Evolutionary conservation across 805 yeast species (phyloP).

Genomic region (Yarrowia alimentaria): DNA sequence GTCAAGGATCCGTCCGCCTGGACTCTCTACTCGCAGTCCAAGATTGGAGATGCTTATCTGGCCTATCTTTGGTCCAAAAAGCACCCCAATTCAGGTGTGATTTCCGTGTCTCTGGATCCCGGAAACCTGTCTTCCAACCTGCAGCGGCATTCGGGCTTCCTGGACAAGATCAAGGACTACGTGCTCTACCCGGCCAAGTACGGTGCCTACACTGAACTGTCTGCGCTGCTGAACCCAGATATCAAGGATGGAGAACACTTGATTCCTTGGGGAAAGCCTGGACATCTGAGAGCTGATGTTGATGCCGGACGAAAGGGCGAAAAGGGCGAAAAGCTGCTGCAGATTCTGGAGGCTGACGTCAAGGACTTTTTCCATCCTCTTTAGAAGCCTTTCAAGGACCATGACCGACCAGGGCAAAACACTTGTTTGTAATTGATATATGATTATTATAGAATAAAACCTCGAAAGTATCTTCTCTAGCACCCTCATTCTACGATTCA

Average conservation of each 20-base stretch:
- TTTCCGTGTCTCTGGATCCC: conserved; percentile 45
- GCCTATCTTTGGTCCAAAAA: conserved; percentile 42
- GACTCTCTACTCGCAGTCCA: conserved; percentile 45
- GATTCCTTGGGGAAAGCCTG: conserved; percentile 48
- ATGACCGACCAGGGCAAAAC: too few species aligned
- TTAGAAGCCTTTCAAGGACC: too few species aligned
- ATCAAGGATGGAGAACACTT: conserved; percentile 43
- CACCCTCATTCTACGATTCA: too few species aligned
- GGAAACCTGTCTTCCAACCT: conserved; percentile 44
- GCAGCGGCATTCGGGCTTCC: conserved; percentile 34
- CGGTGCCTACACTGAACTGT: conserved; percentile 50
- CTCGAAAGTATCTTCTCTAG: too few species aligned
- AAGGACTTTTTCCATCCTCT: too few species aligned
- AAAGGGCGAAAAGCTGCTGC: conserved; percentile 41
- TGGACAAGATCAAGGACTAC: conserved; percentile 8
- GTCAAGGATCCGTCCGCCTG: conserved; percentile 27
- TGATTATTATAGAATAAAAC: too few species aligned
- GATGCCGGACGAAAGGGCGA: conserved; percentile 39
- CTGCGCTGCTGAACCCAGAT: conserved; percentile 46
- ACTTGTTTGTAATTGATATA: too few species aligned
- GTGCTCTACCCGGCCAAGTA: conserved; percentile 35
- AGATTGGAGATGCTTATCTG: conserved; percentile 45
- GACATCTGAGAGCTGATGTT: conserved; percentile 43
- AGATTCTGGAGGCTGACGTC: conserved; percentile 40
- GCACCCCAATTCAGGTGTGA: conserved; percentile 40